Evolutionary conservation across 2,329 filamentous ascomycete genomes (phyloP).

Genomic region (Colletotrichum horii): DNA sequence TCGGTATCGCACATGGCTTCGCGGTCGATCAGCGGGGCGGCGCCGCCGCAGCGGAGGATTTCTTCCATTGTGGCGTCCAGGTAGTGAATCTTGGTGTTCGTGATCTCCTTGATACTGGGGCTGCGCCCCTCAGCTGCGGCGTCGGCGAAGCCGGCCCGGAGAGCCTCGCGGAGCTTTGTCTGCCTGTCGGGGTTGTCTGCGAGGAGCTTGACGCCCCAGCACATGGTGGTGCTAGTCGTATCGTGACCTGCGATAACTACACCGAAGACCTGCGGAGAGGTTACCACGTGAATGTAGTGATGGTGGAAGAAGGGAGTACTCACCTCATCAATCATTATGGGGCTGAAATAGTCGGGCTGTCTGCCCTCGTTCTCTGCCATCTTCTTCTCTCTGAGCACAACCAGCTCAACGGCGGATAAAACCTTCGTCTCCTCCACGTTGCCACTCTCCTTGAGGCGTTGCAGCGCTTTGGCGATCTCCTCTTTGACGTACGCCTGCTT

Average conservation of each 20-base stretch:
- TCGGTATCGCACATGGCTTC: conserved; percentile 34
- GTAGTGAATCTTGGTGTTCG: conserved; percentile 30
- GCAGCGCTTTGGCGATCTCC: conserved; percentile 11
- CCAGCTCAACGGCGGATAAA: conserved; percentile 16
- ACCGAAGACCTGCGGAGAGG: conserved; percentile 25
- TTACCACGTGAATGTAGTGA: background rate
- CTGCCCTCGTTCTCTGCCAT: conserved; percentile 15
- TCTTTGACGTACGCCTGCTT: background rate
- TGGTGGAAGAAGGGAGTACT: background rate
- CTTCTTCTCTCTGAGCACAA: conserved; percentile 15
- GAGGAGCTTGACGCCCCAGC: conserved; percentile 30
- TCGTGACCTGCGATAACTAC: conserved; percentile 35
- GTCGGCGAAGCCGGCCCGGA: background rate
- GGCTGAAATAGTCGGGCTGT: conserved; percentile 9
- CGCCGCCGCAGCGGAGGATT: conserved; percentile 34
- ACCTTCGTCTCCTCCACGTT: conserved; percentile 8
- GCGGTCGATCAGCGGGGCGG: conserved; percentile 34
- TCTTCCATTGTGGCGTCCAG: conserved; percentile 44
- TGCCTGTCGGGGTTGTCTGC: conserved; percentile 8
- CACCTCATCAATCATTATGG: conserved; percentile 15
- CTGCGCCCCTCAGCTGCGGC: conserved; percentile 27
- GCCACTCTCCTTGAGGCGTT: background rate
- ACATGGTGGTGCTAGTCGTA: conserved; percentile 29
- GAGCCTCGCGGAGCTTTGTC: background rate
- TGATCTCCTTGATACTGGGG: conserved; percentile 35